phyloP scores from a whole-genome alignment of 257 asterid species.

The Primulina huaijiensis region DNA sequence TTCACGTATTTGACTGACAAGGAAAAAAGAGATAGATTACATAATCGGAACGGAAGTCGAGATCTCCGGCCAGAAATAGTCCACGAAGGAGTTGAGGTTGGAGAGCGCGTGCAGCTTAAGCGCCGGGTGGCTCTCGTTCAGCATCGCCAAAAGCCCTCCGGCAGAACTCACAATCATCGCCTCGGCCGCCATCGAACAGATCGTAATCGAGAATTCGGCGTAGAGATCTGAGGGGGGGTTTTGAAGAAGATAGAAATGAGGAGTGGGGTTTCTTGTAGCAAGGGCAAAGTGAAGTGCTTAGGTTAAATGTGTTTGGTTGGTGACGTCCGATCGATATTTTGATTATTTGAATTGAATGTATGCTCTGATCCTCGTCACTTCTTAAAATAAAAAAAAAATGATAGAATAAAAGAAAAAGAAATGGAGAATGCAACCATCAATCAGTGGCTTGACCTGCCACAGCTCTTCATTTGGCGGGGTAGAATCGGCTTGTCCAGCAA shows the following conservation, averaged over 20 bases:
- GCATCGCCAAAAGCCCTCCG: constrained; percentile 89
- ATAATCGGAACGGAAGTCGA: constrained; percentile 76
- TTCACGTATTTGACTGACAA: background rate
- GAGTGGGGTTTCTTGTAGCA: constrained; percentile 25
- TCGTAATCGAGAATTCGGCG: constrained; percentile 1
- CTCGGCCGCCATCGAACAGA: constrained; percentile 40
- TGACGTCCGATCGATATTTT: too few relatives aligned
- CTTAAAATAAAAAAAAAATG: too few relatives aligned
- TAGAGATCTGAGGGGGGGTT: constrained; percentile 21
- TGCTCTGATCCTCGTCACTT: background rate
- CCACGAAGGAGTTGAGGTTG: constrained; percentile 73
- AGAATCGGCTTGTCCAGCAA: too few relatives aligned
- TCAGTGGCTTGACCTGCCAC: too few relatives aligned
- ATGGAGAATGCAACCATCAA: too few relatives aligned
- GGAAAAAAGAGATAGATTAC: constrained; percentile 31
- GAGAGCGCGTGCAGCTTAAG: constrained; percentile 83
- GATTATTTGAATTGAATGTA: too few relatives aligned
- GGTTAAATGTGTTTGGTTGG: background rate
- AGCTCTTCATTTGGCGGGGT: too few relatives aligned
- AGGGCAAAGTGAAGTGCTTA: constrained; percentile 11
- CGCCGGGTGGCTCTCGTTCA: constrained; percentile 71
- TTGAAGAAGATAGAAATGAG: background rate
- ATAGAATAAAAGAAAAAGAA: too few relatives aligned
- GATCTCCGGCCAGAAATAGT: constrained; percentile 91
- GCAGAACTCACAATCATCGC: constrained; percentile 89